Evolutionary conservation across 2,329 filamentous ascomycete genomes (phyloP), one percentile per base, ranked within the genome.

Genomic region (Sclerotinia spermophila): DNA sequence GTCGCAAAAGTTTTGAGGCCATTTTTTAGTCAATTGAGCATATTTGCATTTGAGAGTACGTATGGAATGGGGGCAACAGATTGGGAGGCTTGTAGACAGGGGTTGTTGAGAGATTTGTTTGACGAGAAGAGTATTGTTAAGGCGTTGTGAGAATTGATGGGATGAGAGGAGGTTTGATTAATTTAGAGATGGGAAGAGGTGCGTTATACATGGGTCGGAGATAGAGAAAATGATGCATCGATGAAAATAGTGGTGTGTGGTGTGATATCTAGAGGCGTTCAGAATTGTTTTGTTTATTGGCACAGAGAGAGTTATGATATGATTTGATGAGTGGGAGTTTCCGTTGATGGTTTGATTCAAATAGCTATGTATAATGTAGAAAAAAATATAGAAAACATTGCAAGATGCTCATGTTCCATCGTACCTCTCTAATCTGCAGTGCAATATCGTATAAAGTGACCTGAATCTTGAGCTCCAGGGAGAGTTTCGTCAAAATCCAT

Each of bases 1-100:
- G 87, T 96, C 7, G 89, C 89, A 71, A 91, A 91, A 78, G 87
- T 97, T 19, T 81, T 98, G 73, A 86, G 92, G 75, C 95, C 95
- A 0, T 98, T 97, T 82, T 93, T 98, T 78, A 91, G 91, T 21
- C 92, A 96, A 79, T 82, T 99, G 74, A 97, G 94, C 79, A 97
- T 99, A 77, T 92, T 90, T 79, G 91, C 92, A 0, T 99, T 97
- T 81, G 96, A 99, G 83, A 92, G 90, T 73, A 95, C 92, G 69
- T 99, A 99, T 80, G 89, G 91, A 24, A 94, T 97, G 89, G 90
- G 89, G 48, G 80, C 81, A 56, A 81, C 91, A 38, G 93, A 96
- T 79, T 79, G 85, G 76, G 86, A 89, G 67, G 84, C 84, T 15
- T 94, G 92, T 77, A 83, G 86, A 68, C 82, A 85, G 74, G 86